Evolutionary conservation across 169 alveolate species (phyloP).

Genomic region (Plasmodium blacklocki): DNA sequence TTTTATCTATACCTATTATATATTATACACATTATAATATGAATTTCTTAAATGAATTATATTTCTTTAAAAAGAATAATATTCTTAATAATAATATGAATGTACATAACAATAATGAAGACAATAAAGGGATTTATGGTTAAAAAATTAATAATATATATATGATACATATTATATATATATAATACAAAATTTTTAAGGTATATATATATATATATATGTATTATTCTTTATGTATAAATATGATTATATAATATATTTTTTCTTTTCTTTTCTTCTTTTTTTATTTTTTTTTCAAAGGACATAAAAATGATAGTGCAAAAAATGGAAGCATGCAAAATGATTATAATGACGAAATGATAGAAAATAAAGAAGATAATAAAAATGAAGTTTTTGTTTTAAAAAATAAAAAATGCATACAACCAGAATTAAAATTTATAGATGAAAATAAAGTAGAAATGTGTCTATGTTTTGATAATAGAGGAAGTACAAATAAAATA

Average conservation of each 20-base stretch:
- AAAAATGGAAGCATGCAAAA: background rate
- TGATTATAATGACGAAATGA: background rate
- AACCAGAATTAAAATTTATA: slow-evolving; percentile 10
- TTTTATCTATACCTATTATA: slow-evolving; percentile 38
- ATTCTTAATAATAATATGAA: background rate
- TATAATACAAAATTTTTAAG: background rate
- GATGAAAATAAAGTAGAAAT: slow-evolving; percentile 16
- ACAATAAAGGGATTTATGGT: background rate
- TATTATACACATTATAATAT: slow-evolving; percentile 44
- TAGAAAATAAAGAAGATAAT: background rate
- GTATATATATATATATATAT: background rate
- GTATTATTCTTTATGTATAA: background rate
- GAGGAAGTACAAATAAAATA: slow-evolving; percentile 59
- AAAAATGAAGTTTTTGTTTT: background rate
- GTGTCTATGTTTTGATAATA: slow-evolving; percentile 64
- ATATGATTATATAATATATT: background rate
- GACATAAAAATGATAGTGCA: background rate
- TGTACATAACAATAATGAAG: background rate
- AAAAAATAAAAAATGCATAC: slow-evolving; percentile 2
- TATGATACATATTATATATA: background rate
- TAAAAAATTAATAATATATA: background rate
- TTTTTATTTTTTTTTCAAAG: background rate
- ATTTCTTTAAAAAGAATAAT: slow-evolving; percentile 8
- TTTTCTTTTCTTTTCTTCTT: background rate
- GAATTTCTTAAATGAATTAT: slow-evolving; percentile 22